A percentile compares a stretch with the other conserved stretches of the same genome.
phyloP scores from a whole-genome alignment of 2,329 filamentous ascomycete genomes.

The Neocatenulostroma microsporum region DNA sequence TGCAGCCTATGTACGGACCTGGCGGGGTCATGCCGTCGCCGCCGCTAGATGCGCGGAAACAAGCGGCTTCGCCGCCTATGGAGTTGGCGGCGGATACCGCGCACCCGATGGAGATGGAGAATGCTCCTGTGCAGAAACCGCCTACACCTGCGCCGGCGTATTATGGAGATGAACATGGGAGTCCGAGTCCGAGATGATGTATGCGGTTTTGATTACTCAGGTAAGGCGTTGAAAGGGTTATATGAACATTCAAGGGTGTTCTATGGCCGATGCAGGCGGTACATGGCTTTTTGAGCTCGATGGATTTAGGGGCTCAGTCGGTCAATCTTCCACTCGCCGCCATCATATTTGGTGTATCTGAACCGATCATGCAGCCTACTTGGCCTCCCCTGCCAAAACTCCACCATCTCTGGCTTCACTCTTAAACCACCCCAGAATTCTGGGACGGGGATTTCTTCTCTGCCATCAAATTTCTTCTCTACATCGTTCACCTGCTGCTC shows the following conservation, averaged over 20 bases:
- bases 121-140: not conserved
- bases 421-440: conserved; percentile 91
- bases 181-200: no score
- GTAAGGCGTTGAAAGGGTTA: no score
- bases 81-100: not conserved
- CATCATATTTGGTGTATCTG: conserved; percentile 59
- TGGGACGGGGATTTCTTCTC: conserved; percentile 78
- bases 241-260: no score
- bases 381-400: conserved; percentile 93
- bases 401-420: conserved; percentile 74
- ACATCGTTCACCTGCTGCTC: conserved; percentile 70
- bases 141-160: conserved; percentile 2
- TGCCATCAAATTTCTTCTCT: conserved; percentile 64
- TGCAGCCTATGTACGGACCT: conserved; percentile 2
- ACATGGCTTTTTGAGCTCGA: not conserved
- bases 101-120: conserved; percentile 11
- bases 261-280: no score
- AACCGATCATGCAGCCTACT: conserved; percentile 93
- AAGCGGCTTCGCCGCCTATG: not conserved
- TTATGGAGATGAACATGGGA: no score
- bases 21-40: not conserved
- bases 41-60: not conserved
- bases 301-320: conserved; percentile 62
- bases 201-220: no score
- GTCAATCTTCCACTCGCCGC: conserved; percentile 46